A percentile compares a stretch with the other conserved stretches of the same genome.
phyloP scores from a whole-genome alignment of 2,329 filamentous ascomycete species.

The Daldinia sp. region DNA sequence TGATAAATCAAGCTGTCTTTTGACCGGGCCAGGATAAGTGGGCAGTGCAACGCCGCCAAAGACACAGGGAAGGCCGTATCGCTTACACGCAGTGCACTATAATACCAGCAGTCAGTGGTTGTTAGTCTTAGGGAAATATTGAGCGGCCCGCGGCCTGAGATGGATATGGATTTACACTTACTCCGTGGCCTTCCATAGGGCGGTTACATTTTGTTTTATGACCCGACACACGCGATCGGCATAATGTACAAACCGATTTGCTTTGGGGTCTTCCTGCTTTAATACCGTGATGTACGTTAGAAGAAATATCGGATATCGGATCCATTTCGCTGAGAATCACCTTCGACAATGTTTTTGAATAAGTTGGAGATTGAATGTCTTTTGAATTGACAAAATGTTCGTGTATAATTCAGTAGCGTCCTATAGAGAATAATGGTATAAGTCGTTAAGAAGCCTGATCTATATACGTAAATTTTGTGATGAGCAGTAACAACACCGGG shows the following conservation, averaged over 20 bases:
- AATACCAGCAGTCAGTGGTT: not conserved
- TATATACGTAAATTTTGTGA: not conserved
- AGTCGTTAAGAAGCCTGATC: not conserved
- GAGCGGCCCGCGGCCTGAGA: not conserved
- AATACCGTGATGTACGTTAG: not conserved
- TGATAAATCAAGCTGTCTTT: not conserved
- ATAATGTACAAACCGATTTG: not conserved
- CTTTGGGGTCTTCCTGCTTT: too few relatives aligned
- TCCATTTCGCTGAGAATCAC: not conserved
- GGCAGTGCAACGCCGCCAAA: not conserved
- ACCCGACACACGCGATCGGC: not conserved
- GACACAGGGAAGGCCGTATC: not conserved
- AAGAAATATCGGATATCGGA: not conserved
- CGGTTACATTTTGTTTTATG: not conserved
- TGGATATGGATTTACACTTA: not conserved
- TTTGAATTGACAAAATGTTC: not conserved
- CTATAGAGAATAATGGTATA: not conserved
- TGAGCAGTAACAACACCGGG: too few relatives aligned
- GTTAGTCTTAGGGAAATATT: not conserved
- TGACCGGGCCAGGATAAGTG: not conserved
- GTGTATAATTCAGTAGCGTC: not conserved
- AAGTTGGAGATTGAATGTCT: too few relatives aligned
- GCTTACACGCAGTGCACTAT: slow-evolving; percentile 4
- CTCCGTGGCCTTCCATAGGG: not conserved
- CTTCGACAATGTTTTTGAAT: not conserved